A percentile compares a stretch with the other conserved stretches of the same genome.
Conservation (phyloP, 805 yeast species). For the Candida hungchunana region DNA sequence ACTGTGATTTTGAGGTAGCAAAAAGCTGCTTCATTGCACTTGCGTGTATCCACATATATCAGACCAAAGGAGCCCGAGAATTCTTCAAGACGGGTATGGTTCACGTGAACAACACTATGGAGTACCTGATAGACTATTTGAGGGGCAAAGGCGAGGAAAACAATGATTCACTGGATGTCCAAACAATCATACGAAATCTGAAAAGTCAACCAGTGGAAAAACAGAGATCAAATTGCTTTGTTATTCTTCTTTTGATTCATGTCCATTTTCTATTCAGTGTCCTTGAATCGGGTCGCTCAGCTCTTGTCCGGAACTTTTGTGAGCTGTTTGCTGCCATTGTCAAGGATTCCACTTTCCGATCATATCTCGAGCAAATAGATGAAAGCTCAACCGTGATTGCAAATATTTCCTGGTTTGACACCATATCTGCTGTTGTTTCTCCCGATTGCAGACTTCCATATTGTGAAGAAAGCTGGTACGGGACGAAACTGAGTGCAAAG, state of each 20-base stretch:
- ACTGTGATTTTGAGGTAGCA: slow-evolving; percentile 55
- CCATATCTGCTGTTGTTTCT: slow-evolving; percentile 50
- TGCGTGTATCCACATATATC: slow-evolving; percentile 55
- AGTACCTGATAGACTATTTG: slow-evolving; percentile 44
- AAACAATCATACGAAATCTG: slow-evolving; percentile 33
- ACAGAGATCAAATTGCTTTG: slow-evolving; percentile 39
- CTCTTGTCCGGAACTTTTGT: slow-evolving; percentile 44
- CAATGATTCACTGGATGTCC: slow-evolving; percentile 27
- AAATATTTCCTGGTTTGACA: slow-evolving; percentile 58
- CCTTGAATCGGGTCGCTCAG: slow-evolving; percentile 50
- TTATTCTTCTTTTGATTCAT: slow-evolving; percentile 46
- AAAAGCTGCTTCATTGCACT: slow-evolving; percentile 53
- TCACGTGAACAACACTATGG: slow-evolving; percentile 55
- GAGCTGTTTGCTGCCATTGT: slow-evolving; percentile 48
- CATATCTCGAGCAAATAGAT: slow-evolving; percentile 41
- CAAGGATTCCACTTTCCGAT: slow-evolving; percentile 39
- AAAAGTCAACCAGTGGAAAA: slow-evolving; percentile 32
- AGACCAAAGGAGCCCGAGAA: slow-evolving; percentile 47
- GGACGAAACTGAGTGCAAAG: slow-evolving; percentile 36
- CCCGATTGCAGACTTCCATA: slow-evolving; percentile 54
- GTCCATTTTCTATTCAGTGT: slow-evolving; percentile 52
- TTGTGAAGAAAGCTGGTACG: slow-evolving; percentile 51
- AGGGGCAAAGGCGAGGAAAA: slow-evolving; percentile 23
- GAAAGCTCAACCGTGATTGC: slow-evolving; percentile 45
- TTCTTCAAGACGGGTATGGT: slow-evolving; percentile 49